phyloP scores from a whole-genome alignment of 345 rosid genomes.

The Eucalyptus virginea region DNA sequence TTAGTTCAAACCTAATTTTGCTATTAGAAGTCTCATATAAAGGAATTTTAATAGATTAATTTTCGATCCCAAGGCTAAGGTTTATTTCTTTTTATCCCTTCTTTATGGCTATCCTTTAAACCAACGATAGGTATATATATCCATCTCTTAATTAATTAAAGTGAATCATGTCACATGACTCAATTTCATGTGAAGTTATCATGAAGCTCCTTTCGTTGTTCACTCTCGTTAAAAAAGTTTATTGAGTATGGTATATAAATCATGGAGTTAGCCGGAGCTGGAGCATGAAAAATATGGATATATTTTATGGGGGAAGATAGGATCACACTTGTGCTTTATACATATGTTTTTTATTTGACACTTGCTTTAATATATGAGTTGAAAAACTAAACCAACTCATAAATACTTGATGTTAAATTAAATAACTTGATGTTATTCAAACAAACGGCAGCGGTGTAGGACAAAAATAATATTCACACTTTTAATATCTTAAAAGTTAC shows the following conservation, averaged over 20 bases:
- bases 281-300: not conserved
- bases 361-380: not conserved
- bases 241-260: not conserved
- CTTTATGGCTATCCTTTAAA: not conserved
- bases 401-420: not conserved
- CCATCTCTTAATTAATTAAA: not conserved
- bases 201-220: not conserved
- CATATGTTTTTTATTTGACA: not conserved
- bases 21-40: not conserved
- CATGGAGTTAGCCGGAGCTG: not conserved
- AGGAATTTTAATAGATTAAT: not conserved
- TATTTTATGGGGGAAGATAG: not conserved
- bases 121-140: not conserved
- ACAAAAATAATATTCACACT: not conserved
- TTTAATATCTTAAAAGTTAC: too few species aligned
- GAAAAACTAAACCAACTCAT: not conserved
- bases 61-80: not conserved
- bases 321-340: not conserved
- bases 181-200: not conserved
- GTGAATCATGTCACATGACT: not conserved
- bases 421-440: not conserved
- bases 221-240: not conserved
- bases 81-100: not conserved
- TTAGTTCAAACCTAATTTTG: not conserved
- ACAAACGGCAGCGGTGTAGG: accelerated